Percentiles rank a stretch among this genome's conserved stretches.
These are phyloP conservation scores for Spinacia oleracea DNA, from an alignment of 179 eudicot species.

Conservation along the genomic window DNA sequence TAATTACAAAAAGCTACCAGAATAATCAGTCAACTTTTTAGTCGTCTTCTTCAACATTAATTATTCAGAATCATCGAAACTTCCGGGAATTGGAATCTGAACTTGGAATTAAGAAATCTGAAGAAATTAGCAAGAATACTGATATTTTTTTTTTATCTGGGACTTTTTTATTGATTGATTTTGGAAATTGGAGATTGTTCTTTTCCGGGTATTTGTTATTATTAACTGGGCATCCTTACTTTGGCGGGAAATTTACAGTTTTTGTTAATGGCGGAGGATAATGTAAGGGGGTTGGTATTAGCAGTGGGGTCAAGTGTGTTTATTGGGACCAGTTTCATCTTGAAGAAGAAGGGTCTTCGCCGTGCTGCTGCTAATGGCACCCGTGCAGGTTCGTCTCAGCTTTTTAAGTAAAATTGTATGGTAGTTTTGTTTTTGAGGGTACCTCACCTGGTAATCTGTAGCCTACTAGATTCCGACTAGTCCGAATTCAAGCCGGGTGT, in stretches of 20 bases:
- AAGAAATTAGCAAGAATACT: neutral
- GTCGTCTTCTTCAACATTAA: conserved; percentile 7
- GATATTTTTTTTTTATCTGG: conserved; percentile 9
- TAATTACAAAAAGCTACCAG: neutral
- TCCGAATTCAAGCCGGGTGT: too few relatives aligned
- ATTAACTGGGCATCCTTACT: neutral
- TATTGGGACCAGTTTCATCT: conserved; percentile 74
- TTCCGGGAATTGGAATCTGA: neutral
- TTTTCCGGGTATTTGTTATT: conserved; percentile 22
- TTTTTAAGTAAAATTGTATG: neutral
- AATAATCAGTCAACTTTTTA: conserved; percentile 5
- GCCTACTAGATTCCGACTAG: too few relatives aligned
- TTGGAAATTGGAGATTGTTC: conserved; percentile 1
- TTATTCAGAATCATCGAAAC: neutral
- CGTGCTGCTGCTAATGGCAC: conserved; percentile 78
- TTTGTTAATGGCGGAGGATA: conserved; percentile 46
- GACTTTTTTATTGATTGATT: neutral
- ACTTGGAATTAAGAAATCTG: neutral
- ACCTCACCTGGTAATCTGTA: too few relatives aligned
- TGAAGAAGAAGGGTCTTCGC: conserved; percentile 86
- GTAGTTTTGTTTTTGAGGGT: neutral
- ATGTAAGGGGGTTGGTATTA: conserved; percentile 57
- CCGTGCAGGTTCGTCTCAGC: conserved; percentile 59
- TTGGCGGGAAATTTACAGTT: neutral
- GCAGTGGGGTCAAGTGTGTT: conserved; percentile 77